Conservation (phyloP, 495 filamentous ascomycete genomes). For the Amphirosellinia nigrospora region DNA sequence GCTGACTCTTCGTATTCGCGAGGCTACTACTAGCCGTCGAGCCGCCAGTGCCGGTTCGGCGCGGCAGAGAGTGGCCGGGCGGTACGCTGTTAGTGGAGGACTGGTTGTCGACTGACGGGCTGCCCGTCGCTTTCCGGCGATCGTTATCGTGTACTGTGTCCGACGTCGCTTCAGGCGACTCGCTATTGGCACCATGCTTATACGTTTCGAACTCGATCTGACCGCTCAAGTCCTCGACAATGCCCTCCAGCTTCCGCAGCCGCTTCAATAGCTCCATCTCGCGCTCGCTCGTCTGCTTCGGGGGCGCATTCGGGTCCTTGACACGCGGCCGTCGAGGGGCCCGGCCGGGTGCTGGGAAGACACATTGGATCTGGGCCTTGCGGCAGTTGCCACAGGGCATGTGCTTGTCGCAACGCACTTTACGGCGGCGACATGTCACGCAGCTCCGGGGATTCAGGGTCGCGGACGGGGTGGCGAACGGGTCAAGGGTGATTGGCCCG, state of each 20-base stretch:
- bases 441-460: conserved; percentile 74
- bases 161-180: conserved; percentile 46
- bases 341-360: conserved; percentile 82
- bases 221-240: conserved; percentile 72
- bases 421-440: conserved; percentile 81
- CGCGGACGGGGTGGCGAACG: conserved; percentile 44
- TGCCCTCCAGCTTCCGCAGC: conserved; percentile 78
- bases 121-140: conserved; percentile 34
- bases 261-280: conserved; percentile 81
- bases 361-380: conserved; percentile 77
- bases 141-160: conserved; percentile 36
- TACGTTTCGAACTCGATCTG: conserved; percentile 58
- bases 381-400: conserved; percentile 85
- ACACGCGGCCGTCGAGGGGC: conserved; percentile 73
- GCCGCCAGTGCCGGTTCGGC: conserved; percentile 33
- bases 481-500: conserved; percentile 51
- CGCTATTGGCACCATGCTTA: conserved; percentile 44
- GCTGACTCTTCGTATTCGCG: conserved; percentile 20
- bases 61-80: conserved; percentile 30
- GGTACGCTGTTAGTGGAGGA: conserved; percentile 33
- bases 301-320: conserved; percentile 60
- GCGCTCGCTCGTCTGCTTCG: conserved; percentile 61
- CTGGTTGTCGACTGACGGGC: conserved; percentile 16
- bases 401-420: conserved; percentile 87
- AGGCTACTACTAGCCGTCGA: conserved; percentile 34